Base-by-base conservation (phyloP, 192 early-diverging fungal genomes). In the Entomortierella parvispora region DNA sequence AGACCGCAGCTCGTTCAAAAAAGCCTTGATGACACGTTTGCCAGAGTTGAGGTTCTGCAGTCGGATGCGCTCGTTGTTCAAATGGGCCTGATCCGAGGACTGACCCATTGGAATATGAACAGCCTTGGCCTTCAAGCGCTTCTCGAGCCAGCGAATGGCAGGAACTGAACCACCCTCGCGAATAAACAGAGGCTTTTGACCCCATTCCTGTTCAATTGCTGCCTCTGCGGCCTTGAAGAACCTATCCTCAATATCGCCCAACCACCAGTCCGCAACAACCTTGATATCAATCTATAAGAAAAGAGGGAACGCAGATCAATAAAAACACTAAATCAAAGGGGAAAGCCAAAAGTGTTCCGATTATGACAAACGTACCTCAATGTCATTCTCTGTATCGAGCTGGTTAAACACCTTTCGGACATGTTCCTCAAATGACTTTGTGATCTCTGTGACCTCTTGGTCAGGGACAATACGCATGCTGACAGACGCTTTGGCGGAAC, bases 41-140 rank as follows among this genome's bases (percentile, higher is more conserved):
- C 92, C 92, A 20, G 84, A 84, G 71, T 88, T 69, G 43, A 93
- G 64, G 57, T 93, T 93, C 57, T 84, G 83, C 32, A 91, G 68
- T 42, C 89, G 80, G 47, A 93, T 93, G 22, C 92, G 83, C 79
- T 93, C 92, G 49, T 93, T 91, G 55, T 88, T 88, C 62, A 93
- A 70, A 75, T 93, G 92, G 3, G 92, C 92, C 57, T 93, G 90
- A 53, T 93, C 92, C 1, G 92, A 90, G 11, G 91, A 87, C 83
- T 88, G 92, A 49, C 92, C 92, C 87, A 93, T 89, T 2, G 92
- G 91, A 62, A 93, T 84, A 65, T 93, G 89, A 31, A 93, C 87
- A 12, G 90, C 89, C 0, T 85, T 80, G 0, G 91, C 88, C 12
- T 86, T 67, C 61, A 89, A 85, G 28, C 87, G 88, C 34, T 81